These are phyloP conservation scores for Pisolithus sp. DNA, from an alignment of 768 basidiomycete species.

Conservation along the genomic window DNA sequence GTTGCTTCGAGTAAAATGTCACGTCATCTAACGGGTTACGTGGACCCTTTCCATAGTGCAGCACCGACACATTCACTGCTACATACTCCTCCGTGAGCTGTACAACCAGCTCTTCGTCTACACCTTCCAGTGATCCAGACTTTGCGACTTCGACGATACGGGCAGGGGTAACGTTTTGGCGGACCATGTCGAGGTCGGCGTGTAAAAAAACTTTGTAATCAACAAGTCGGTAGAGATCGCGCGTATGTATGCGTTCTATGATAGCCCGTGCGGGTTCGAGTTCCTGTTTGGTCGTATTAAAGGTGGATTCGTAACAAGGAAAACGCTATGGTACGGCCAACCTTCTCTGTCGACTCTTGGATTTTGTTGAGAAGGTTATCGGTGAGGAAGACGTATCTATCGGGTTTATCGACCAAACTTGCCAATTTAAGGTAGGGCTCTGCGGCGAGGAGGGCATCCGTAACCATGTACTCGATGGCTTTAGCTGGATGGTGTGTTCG, in stretches of 20 bases:
- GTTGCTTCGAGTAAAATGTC: constrained; percentile 67
- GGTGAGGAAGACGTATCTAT: constrained; percentile 56
- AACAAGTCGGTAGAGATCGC: constrained; percentile 65
- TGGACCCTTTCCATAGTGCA: constrained; percentile 76
- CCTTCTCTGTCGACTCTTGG: constrained; percentile 40
- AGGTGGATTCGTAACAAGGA: background rate
- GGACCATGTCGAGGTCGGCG: constrained; percentile 21
- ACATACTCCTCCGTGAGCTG: constrained; percentile 44
- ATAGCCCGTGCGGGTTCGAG: constrained; percentile 54
- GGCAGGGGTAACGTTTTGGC: constrained; percentile 30
- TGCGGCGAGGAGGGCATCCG: constrained; percentile 67
- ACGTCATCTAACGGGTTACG: constrained; percentile 63
- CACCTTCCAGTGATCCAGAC: constrained; percentile 17
- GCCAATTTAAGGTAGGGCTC: constrained; percentile 62
- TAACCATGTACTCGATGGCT: constrained; percentile 80
- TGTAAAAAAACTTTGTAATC: constrained; percentile 52
- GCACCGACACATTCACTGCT: constrained; percentile 53
- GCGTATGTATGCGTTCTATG: constrained; percentile 51
- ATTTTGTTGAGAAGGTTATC: constrained; percentile 62
- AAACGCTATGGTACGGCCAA: background rate
- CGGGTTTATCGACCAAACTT: constrained; percentile 46
- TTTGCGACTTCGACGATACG: constrained; percentile 40
- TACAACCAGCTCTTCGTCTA: constrained; percentile 24
- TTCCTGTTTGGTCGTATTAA: constrained; percentile 39
- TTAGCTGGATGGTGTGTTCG: constrained; percentile 40